Base-by-base conservation (phyloP, 192 early-diverging fungal species). In the Fimicolochytrium jonesii region DNA sequence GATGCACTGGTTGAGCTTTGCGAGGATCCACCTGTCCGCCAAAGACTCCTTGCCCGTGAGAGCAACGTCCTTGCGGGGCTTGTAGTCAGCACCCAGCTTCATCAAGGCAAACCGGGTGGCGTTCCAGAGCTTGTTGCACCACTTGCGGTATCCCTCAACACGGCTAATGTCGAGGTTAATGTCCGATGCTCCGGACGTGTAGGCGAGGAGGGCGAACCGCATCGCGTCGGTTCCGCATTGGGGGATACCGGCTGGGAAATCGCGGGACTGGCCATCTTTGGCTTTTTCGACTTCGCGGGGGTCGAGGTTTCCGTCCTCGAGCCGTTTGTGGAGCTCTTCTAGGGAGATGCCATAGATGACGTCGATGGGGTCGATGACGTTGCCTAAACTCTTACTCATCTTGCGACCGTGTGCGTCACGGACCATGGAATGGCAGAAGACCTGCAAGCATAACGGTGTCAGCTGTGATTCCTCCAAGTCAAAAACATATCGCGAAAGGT, bases 51-150 rank as follows among this genome's bases (percentile, higher is more conserved):
- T 77, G n/a, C 92, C 92, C 43, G 88, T 87, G 29, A 75, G 68
- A 26, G 63, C 59, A 5, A 79, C 61, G 34, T 75, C 68, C 22
- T 81, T 55, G 22, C 62, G 67, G 2, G 94, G 93, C 66, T 80
- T 81, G 73, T 92, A 99, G 49, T 87, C 86, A 18, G 81, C 83
- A n/a, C 90, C 93, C 17, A 99, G 81, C 82, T 97, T 96, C 80
- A 92, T 87, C 46, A 93, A 66, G n/a, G 91, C 93, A 77, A 99
- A 94, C 55, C 89, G 88, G 28, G 91, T 93, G 1, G 94, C 97
- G 69, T 97, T 97, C 97, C 97, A 99, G 30, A 99, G 74, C 85
- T 99, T 99, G 86, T 97, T 99, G 77, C 94, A 99, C 87, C 96
- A 99, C 80, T 96, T 97, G 74, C 94, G 89, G 83, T 99, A 96